Conservation (phyloP, 257 asterid species). For the Vinca minor region DNA sequence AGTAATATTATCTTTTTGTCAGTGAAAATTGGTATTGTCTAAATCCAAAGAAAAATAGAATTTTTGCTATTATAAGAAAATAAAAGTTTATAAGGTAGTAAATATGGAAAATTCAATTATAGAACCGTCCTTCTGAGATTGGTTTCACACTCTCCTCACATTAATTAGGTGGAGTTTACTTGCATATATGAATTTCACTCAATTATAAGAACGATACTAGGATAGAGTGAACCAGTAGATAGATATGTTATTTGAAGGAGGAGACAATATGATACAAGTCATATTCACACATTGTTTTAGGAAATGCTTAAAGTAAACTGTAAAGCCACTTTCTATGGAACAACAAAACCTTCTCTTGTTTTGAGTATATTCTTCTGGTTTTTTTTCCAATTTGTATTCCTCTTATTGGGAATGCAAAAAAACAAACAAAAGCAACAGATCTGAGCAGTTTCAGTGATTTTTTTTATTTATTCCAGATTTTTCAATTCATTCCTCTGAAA, state of each 20-base stretch:
- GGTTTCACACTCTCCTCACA: too few species aligned
- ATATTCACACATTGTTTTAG: constrained; percentile 17
- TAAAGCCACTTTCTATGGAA: constrained; percentile 39
- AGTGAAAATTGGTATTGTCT: too few species aligned
- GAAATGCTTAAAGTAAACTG: constrained; percentile 18
- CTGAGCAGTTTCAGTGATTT: neutral
- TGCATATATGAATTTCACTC: too few species aligned
- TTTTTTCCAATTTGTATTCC: constrained; percentile 18
- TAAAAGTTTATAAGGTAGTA: neutral
- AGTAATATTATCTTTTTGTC: too few species aligned
- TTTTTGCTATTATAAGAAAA: too few species aligned
- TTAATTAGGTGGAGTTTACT: too few species aligned
- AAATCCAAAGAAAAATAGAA: constrained; percentile 8
- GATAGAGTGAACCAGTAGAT: too few species aligned
- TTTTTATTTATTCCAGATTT: constrained; percentile 7
- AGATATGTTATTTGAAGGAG: constrained; percentile 11
- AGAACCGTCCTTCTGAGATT: too few species aligned
- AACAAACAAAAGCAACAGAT: neutral
- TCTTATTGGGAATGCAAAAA: constrained; percentile 19
- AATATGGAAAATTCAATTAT: too few species aligned
- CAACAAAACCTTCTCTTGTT: constrained; percentile 2
- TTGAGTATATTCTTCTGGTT: constrained; percentile 10
- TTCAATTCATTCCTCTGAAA: constrained; percentile 3
- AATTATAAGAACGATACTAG: too few species aligned
- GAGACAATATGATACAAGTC: constrained; percentile 24